A percentile compares a stretch with the other conserved stretches of the same genome.
These are phyloP conservation scores for Sabuloglossum arenarium DNA, from an alignment of 495 filamentous ascomycete genomes.

Conservation along the genomic window DNA sequence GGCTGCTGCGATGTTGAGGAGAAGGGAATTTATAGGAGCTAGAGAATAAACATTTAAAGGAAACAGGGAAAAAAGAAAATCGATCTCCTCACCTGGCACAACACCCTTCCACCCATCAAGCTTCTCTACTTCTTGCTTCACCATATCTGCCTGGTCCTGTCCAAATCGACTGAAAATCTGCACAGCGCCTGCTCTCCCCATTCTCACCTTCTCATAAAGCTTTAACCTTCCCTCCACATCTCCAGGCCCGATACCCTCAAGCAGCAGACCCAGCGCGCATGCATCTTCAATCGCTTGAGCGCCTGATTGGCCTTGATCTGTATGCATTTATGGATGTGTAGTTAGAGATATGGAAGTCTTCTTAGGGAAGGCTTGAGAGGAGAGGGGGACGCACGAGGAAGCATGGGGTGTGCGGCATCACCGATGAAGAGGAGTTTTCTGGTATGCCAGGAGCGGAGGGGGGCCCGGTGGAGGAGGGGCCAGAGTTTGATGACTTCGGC, in stretches of 20 bases:
- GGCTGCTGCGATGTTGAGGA: background rate
- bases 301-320: conserved; percentile 18
- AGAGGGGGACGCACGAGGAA: background rate
- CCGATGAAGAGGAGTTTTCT: background rate
- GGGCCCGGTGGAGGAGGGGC: background rate
- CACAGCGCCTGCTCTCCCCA: background rate
- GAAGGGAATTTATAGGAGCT: background rate
- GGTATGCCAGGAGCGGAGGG: background rate
- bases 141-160: background rate
- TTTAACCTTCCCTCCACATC: conserved; percentile 27
- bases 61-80: background rate
- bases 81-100: background rate
- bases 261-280: conserved; percentile 31
- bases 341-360: background rate
- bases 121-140: background rate
- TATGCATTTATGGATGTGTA: background rate
- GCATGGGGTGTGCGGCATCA: conserved; percentile 1
- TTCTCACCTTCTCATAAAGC: conserved; percentile 30
- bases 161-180: background rate
- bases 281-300: conserved; percentile 30
- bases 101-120: background rate
- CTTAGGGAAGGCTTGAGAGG: background rate
- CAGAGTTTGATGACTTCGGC: background rate
- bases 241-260: conserved; percentile 16
- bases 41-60: background rate